Evolutionary conservation across 768 basidiomycete genomes (phyloP), one percentile per base, ranked within the genome.

Genomic region (Boletus tomentosulus): DNA sequence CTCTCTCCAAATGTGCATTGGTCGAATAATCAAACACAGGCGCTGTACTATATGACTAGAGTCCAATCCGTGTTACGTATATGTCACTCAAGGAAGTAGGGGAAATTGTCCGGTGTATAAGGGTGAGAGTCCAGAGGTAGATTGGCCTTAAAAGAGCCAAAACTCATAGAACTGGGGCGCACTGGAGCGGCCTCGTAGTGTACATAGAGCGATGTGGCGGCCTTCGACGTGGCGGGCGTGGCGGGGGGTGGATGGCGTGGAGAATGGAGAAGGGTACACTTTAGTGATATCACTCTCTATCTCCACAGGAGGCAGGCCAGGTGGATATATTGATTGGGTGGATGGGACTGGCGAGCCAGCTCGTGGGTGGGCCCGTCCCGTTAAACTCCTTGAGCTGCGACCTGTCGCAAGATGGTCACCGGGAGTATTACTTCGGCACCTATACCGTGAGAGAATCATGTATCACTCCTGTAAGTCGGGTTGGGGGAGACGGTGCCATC

Each of bases 301-400:
- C n/a, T 70, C 69, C 35, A 51, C 58, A 13, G 68, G 67, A 25
- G 76, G 74, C 15, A 81, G 62, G 53, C 71, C 76, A 1, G 75
- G 66, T 9, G 80, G 76, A 57, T 81, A 79, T 28, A 80, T 73
- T 0, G 82, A 80, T 45, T 80, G 79, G 44, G 74, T 78, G 19
- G 78, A 79, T 44, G 72, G 75, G 39, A 74, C 66, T 27, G 66
- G 48, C 11, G 50, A 53, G 41, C 50, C 44, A 19, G 11, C 24
- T 59, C 28, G 50, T 44, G 53, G 65, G 34, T 60, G 66, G 53
- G 27, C 61, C 66, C 37, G 57, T 59, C 35, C 35, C 35, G 13
- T 8, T 16, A 16, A 37, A n/a, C 39, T 28, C 15, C 39, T 39
- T 24, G 53, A 35, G 34, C 56, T 53, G 53, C 55, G 54, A 60